phyloP scores from a whole-genome alignment of 441 rosid genomes.

The Syzygium syzygioides region DNA sequence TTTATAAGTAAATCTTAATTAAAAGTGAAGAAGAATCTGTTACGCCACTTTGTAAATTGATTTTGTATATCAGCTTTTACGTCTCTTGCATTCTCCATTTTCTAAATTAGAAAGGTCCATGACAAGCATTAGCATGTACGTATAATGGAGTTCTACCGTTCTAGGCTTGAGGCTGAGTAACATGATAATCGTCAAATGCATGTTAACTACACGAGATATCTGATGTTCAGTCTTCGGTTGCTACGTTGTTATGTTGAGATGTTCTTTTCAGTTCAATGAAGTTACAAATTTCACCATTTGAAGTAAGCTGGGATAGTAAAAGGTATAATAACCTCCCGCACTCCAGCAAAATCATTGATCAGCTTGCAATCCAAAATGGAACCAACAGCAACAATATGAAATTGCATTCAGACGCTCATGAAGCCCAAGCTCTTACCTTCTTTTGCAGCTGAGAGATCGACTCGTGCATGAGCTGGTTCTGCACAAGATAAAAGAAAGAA shows the following conservation, averaged over 20 bases:
- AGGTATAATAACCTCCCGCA: not conserved
- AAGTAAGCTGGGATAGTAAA: not conserved
- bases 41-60: not conserved
- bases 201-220: not conserved
- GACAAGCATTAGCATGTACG: not conserved
- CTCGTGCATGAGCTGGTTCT: slow-evolving; percentile 47
- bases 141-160: not conserved
- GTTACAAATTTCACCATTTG: not conserved
- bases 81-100: not conserved
- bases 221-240: not conserved
- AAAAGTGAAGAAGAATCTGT: not conserved
- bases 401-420: not conserved
- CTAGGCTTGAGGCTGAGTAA: not conserved
- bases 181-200: not conserved
- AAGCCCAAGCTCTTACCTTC: slow-evolving; percentile 24
- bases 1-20: not conserved
- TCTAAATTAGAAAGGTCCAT: not conserved
- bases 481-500: slow-evolving; percentile 12
- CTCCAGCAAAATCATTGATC: not conserved
- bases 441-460: slow-evolving; percentile 41
- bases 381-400: not conserved
- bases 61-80: not conserved
- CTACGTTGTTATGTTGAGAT: not conserved
- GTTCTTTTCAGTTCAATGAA: not conserved
- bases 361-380: not conserved